Percentiles rank a stretch among this genome's conserved stretches.
Evolutionary conservation across 2,329 filamentous ascomycete genomes (phyloP).

Genomic region (Trichoderma arundinaceum): DNA sequence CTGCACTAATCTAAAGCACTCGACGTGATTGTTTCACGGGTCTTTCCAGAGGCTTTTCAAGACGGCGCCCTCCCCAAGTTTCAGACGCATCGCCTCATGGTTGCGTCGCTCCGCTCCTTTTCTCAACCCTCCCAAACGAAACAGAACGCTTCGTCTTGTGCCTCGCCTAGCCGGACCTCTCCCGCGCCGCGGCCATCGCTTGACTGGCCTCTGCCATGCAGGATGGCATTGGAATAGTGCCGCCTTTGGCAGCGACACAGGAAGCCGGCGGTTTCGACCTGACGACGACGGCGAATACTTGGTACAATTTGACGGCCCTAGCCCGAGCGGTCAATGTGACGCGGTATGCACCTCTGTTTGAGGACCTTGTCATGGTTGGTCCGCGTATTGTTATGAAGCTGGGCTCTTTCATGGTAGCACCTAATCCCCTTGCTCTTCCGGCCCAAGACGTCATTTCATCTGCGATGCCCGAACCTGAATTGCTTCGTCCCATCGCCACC

Average conservation of each 20-base stretch:
- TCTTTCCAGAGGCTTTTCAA: slow-evolving; percentile 8
- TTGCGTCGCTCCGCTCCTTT: background rate
- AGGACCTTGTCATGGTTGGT: slow-evolving; percentile 71
- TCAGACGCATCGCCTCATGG: slow-evolving; percentile 4
- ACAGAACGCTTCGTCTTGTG: background rate
- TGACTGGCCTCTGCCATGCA: slow-evolving; percentile 31
- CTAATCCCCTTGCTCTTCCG: slow-evolving; percentile 67
- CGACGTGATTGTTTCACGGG: background rate
- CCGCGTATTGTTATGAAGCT: slow-evolving; percentile 73
- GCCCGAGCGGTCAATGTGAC: slow-evolving; percentile 64
- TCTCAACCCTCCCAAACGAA: background rate
- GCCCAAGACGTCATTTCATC: slow-evolving; percentile 34
- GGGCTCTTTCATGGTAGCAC: slow-evolving; percentile 65
- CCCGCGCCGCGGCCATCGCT: slow-evolving; percentile 27
- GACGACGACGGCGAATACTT: slow-evolving; percentile 37
- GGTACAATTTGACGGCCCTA: slow-evolving; percentile 57
- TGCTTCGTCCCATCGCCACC: slow-evolving; percentile 37
- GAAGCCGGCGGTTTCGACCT: slow-evolving; percentile 16
- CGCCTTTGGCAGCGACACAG: slow-evolving; percentile 28
- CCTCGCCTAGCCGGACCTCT: slow-evolving; percentile 14
- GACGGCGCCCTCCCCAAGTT: background rate
- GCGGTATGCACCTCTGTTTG: slow-evolving; percentile 66
- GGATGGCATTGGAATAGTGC: slow-evolving; percentile 30
- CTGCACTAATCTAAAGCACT: slow-evolving; percentile 21
- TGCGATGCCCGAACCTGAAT: slow-evolving; percentile 34